Evolutionary conservation across 768 basidiomycete species (phyloP), one percentile per base, ranked within the genome.

Genomic region (Daedaleopsis nitida): DNA sequence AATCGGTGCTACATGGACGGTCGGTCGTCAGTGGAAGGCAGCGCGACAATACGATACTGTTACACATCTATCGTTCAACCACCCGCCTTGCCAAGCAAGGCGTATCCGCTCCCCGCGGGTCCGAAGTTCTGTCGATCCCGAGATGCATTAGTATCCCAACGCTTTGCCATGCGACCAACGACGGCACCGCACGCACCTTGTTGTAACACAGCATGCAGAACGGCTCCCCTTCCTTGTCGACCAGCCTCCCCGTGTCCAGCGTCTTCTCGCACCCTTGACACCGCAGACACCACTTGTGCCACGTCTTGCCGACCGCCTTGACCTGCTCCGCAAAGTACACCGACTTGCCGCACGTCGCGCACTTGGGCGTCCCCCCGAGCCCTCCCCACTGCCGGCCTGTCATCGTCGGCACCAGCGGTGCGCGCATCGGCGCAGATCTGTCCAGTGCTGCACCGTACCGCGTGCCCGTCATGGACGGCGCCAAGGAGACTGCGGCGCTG

Each of bases 311-410:
- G 14, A 90, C 81, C 1, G 91, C 91, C 72, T 90, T 91, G 59
- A 90, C 85, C 91, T 91, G 64, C 48, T 94, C 91, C 14, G 92
- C 91, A 69, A 94, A 93, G 75, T 90, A 94, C 11, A 94, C 92
- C 54, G 81, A 87, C 80, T 89, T 86, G 39, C 77, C 78, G 65
- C 92, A 94, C 57, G 81, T 80, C 10, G 87, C 84, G 66, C 92
- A 94, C 19, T 69, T 69, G 19, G 91, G 88, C 9, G 84, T 83
- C 21, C 82, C 80, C 21, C 71, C 75, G 38, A 82, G 79, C 23
- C 71, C 75, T 38, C 83, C 86, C 81, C 86, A 88, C 54, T 45
- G 64, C 19, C 68, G 56, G 10, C 74, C 73, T 7, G 73, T 73
- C 39, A 61, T 56, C 44, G 62, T 70, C 52, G 72, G 63, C 24